A percentile compares a stretch with the other conserved stretches of the same genome.
Conservation (phyloP, 352 stramenopile genomes). For the Pythium angustatum region DNA sequence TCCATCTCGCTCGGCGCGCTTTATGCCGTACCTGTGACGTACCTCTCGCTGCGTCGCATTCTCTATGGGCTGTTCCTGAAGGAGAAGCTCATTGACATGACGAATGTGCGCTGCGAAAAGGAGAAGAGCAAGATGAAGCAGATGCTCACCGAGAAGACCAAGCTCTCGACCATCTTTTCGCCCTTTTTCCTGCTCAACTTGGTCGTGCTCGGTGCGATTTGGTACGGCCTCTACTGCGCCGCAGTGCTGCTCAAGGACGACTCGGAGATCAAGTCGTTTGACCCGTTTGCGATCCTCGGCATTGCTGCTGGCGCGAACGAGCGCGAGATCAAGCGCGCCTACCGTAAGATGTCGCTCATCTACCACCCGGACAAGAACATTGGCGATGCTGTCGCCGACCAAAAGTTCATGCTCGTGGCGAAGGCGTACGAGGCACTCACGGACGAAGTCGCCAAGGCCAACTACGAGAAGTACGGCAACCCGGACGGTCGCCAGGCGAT, state of each 20-base stretch:
- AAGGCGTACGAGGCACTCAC: conserved; percentile 96
- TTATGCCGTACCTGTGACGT: conserved; percentile 96
- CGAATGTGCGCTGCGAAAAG: conserved; percentile 80
- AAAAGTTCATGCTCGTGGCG: conserved; percentile 99
- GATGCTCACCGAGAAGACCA: conserved; percentile 83
- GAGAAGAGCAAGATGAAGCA: conserved; percentile 87
- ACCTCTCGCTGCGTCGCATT: conserved; percentile 80
- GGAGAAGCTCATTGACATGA: conserved; percentile 84
- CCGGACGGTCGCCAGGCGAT: conserved; percentile 98
- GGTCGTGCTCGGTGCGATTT: conserved; percentile 65
- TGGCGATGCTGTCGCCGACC: conserved; percentile 94
- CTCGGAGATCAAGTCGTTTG: conserved; percentile 98
- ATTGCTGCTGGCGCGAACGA: conserved; percentile 90
- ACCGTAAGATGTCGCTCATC: conserved; percentile 92
- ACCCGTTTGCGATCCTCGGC: conserved; percentile 97
- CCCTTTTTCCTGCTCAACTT: conserved; percentile 75
- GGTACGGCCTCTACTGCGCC: conserved; percentile 90
- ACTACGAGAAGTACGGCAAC: conserved; percentile 99
- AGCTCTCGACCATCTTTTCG: conserved; percentile 83
- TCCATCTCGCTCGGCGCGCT: conserved; percentile 95
- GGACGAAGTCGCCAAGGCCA: conserved; percentile 95
- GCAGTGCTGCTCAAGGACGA: conserved; percentile 91
- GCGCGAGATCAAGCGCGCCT: conserved; percentile 95
- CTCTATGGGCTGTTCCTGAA: conserved; percentile 90
- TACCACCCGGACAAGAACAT: conserved; percentile 97